These are phyloP conservation scores for Mentha longifolia DNA, from an alignment of 257 asterid species.

Conservation along the genomic window DNA sequence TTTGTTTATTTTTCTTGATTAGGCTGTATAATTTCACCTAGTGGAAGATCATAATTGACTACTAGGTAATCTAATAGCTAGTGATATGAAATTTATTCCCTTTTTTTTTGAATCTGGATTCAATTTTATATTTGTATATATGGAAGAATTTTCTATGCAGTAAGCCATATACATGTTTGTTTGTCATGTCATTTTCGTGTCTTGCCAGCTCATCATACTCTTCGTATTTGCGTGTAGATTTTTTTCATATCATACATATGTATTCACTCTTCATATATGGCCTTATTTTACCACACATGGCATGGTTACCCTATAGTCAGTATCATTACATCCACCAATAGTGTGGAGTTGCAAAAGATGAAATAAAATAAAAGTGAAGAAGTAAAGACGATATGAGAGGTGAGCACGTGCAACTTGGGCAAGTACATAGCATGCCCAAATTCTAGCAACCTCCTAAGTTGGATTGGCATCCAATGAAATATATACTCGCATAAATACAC, in stretches of 20 bases:
- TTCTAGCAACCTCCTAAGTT: not conserved
- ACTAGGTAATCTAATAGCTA: not conserved
- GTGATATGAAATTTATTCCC: too few species aligned
- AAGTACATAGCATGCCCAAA: not conserved
- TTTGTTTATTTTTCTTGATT: not conserved
- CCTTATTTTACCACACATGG: too few species aligned
- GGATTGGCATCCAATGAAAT: conserved; percentile 30
- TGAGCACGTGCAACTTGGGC: conserved; percentile 32
- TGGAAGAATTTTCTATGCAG: too few species aligned
- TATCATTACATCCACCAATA: conserved; percentile 34
- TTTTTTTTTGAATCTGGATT: not conserved
- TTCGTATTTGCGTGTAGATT: too few species aligned
- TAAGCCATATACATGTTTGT: too few species aligned
- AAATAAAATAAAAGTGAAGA: not conserved
- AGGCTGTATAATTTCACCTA: not conserved
- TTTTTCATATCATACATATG: not conserved
- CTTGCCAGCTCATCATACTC: too few species aligned
- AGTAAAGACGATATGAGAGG: conserved; percentile 6
- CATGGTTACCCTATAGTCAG: not conserved
- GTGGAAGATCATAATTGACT: not conserved
- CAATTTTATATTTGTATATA: too few species aligned
- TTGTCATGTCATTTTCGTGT: not conserved
- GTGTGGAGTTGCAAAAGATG: conserved; percentile 3
- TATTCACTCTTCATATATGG: too few species aligned
- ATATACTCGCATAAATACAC: not conserved